Evolutionary conservation across 176 grass and related monocot species (phyloP).

Genomic region (Hordeum marinum): DNA sequence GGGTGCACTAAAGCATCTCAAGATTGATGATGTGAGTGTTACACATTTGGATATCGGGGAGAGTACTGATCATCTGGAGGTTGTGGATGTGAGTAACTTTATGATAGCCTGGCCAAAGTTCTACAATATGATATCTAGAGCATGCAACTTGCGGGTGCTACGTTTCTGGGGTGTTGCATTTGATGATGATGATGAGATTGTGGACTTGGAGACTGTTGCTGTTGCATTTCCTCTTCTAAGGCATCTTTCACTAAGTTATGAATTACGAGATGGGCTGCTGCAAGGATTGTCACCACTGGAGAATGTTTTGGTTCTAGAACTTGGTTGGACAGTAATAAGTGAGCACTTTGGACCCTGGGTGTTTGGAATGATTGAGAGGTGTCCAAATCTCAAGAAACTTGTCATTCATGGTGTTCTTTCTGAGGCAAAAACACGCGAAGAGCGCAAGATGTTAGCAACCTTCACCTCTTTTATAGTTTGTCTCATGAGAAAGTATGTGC

Average conservation of each 20-base stretch:
- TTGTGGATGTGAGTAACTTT: constrained; percentile 90
- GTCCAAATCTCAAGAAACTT: constrained; percentile 95
- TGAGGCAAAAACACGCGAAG: constrained; percentile 85
- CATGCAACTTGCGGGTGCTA: constrained; percentile 63
- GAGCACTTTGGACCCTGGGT: constrained; percentile 97
- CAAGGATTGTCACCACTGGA: constrained; percentile 62
- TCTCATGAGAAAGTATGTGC: constrained; percentile 77
- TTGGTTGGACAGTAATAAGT: constrained; percentile 95
- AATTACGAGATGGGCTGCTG: constrained; percentile 83
- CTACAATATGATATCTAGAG: constrained; percentile 79
- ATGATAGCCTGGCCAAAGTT: constrained; percentile 92
- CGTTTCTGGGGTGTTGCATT: constrained; percentile 93
- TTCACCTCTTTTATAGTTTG: constrained; percentile 82
- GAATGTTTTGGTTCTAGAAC: constrained; percentile 78
- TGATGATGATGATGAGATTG: constrained; percentile 94
- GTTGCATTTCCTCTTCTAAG: constrained; percentile 83
- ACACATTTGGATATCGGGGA: constrained; percentile 94
- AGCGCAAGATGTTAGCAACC: constrained; percentile 71
- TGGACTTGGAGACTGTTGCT: constrained; percentile 90
- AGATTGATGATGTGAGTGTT: constrained; percentile 94
- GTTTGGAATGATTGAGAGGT: constrained; percentile 95
- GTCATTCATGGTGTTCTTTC: constrained; percentile 92
- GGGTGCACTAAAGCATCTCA: constrained; percentile 76
- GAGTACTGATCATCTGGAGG: constrained; percentile 70
- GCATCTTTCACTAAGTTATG: constrained; percentile 91